Percentiles rank a stretch among this genome's conserved stretches.
phyloP scores from a whole-genome alignment of 345 rosid species.

The Brassica juncea region DNA sequence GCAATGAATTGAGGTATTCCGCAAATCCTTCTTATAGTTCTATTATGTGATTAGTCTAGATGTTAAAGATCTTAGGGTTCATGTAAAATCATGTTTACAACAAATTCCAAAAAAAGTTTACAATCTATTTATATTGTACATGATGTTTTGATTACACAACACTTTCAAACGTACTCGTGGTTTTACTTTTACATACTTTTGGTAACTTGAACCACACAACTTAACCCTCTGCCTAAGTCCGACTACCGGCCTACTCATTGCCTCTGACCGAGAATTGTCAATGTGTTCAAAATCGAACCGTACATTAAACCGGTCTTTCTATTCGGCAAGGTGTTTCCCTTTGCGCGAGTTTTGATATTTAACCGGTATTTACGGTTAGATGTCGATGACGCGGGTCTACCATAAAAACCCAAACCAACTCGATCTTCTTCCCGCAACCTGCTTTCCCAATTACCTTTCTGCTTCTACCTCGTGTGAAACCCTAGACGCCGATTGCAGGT shows the following conservation, averaged over 20 bases:
- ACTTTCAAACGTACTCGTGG: too few species aligned
- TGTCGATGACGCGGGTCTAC: background rate
- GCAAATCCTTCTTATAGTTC: too few species aligned
- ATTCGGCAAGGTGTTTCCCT: background rate
- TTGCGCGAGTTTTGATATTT: background rate
- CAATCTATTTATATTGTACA: too few species aligned
- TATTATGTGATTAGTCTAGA: too few species aligned
- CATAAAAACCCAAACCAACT: constrained; percentile 14
- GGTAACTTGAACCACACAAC: too few species aligned
- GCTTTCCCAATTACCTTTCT: constrained; percentile 24
- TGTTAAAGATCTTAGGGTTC: too few species aligned
- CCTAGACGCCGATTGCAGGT: constrained; percentile 31
- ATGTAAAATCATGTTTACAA: too few species aligned
- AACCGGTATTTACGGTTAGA: constrained; percentile 12
- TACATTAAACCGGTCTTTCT: background rate
- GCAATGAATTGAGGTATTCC: too few species aligned
- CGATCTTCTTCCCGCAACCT: constrained; percentile 29
- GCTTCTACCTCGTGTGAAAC: constrained; percentile 1
- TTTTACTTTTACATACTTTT: too few species aligned
- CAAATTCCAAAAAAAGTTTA: too few species aligned
- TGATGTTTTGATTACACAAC: too few species aligned
- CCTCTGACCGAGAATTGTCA: background rate
- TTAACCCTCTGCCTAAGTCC: background rate
- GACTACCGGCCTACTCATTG: background rate
- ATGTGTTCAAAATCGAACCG: background rate